Evolutionary conservation across 2,329 filamentous ascomycete genomes (phyloP), one percentile per base, ranked within the genome.

Genomic region (Colletotrichum camelliae): DNA sequence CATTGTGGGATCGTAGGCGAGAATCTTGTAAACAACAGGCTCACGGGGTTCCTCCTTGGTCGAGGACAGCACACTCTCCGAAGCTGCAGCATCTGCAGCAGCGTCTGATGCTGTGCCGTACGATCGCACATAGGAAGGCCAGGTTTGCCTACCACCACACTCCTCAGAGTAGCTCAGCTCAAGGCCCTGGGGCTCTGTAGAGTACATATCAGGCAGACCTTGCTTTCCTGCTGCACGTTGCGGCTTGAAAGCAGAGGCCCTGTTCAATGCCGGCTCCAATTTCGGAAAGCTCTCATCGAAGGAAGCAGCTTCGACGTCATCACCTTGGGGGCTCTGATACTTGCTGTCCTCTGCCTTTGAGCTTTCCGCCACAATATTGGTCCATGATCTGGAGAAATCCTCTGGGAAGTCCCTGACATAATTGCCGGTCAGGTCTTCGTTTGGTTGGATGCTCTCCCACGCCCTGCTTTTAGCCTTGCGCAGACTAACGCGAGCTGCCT

Each of bases 1-100:
- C 78, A 88, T 91, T 10, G 85, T 86, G 2, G 90, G 86, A 78
- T 94, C 91, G 79, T 93, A 94, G 2, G 91, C 93, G 7, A 95
- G 86, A 39, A 94, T 89, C 81, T 91, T 94, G 86, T 94, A 94
- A 4, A 89, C 72, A 7, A 80, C 80, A 39, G 81, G 72, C 48
- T 81, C 73, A 48, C 77, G 27, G 31, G 73, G 67, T 15, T 72
- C 33, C 21, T 77, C 29, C 12, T 78, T 69, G 24, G 33, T 33
- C 58, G 52, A 3, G 2, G 65, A 9, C 18, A 29, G 21, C 8
- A 48, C 64, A 8, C 10, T 7, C 31, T 52, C 55, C 15, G 58
- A 58, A 15, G 65, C 64, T n/a, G 48, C 27, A 37, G 60, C 35
- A 31, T 67, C 33, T 7, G 78, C 74, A 9, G 72, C 67, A 16